Base-by-base conservation (phyloP, 2,329 filamentous ascomycete species). In the Lizonia empirigonia region DNA sequence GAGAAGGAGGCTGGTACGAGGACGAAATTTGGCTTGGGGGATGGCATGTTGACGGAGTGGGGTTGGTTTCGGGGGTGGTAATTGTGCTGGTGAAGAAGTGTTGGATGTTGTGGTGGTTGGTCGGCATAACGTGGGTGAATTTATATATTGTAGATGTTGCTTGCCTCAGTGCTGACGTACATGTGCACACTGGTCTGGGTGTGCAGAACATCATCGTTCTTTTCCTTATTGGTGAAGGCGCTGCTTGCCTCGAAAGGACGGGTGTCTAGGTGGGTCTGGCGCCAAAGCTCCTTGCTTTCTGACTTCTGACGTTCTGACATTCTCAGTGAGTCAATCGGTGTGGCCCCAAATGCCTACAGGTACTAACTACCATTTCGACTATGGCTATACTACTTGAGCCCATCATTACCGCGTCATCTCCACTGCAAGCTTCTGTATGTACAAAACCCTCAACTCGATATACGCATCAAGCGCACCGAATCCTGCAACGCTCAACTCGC, bases 1-100 rank as follows among this genome's bases (percentile, higher is more conserved):
- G 52, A 36, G 40, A 67, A 67, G 13, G 62, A 65, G 46, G 61
- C 64, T 1, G 64, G 59, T 30, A 64, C 39, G 32, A 67, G 30
- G 26, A 63, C 42, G 38, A 67, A 58, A 12, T 58, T 53, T 8
- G 61, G 44, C 5, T 40, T 44, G 23, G 29, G 33, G 23, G 44
- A 9, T 6, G 40, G 23, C 50, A 53, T 53, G 18, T 6, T 40
- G 40, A 8, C 15, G 1, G 13, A 5, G 7, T 4, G 3, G 18
- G 12, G 15, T n/a, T 24, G 19, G n/a, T 9, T n/a, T 16, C n/a
- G 5, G 13, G 5, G 23, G 9, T 45, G 33, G 7, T 29, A 5
- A 2, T 35, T 16, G 24, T 9, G 16, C 15, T 8, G 19, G 7
- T 23, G 18, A 33, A 6, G 32, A 6, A 10, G 10, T 34, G 6